Conservation (phyloP, 352 stramenopile species). For the Pythium periplocum region DNA sequence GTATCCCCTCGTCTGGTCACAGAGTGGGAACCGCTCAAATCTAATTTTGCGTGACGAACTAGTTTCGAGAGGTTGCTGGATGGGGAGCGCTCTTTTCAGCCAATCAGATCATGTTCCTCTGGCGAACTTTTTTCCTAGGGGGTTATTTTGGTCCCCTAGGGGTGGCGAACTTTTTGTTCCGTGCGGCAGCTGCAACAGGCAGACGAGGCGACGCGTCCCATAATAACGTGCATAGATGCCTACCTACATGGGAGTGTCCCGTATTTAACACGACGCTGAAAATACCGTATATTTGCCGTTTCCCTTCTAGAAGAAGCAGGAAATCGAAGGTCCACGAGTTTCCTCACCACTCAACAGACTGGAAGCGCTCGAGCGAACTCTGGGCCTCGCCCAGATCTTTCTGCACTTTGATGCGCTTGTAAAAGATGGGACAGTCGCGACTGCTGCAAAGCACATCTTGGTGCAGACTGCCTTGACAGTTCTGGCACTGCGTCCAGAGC, state of each 20-base stretch:
- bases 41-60: neutral
- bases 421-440: conserved; percentile 99
- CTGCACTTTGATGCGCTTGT: conserved; percentile 99
- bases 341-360: conserved; percentile 75
- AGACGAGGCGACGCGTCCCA: too few species aligned
- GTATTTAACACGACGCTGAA: too few species aligned
- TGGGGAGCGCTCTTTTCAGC: conserved; percentile 4
- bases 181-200: too few species aligned
- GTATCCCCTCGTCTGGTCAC: neutral
- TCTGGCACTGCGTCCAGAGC: conserved; percentile 98
- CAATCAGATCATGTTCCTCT: conserved; percentile 5
- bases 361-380: conserved; percentile 93
- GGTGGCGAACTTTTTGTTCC: neutral
- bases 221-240: too few species aligned
- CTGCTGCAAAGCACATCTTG: conserved; percentile 95
- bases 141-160: neutral
- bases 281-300: too few species aligned
- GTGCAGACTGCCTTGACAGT: conserved; percentile 97
- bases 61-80: neutral
- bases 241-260: too few species aligned
- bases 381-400: conserved; percentile 95
- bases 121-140: conserved; percentile 12
- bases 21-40: conserved; percentile 2
- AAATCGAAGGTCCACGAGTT: neutral
- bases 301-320: too few species aligned